These are phyloP conservation scores for Linnemannia schmuckeri DNA, from an alignment of 192 early-diverging fungal genomes.

Conservation along the genomic window DNA sequence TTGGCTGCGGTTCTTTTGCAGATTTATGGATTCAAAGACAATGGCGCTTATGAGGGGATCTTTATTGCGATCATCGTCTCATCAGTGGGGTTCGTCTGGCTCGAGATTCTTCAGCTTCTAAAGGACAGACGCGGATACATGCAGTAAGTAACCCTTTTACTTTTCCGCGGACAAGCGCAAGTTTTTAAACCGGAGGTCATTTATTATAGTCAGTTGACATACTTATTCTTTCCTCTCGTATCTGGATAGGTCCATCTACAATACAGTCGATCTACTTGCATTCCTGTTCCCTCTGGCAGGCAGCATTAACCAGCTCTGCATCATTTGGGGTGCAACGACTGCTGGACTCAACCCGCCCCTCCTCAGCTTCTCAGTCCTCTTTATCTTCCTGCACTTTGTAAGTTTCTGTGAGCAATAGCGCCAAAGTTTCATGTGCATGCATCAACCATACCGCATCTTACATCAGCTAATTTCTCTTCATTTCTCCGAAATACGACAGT, in stretches of 20 bases:
- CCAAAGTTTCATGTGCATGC: too few relatives aligned
- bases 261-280: neutral
- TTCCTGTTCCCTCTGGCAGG: neutral
- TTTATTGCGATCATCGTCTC: neutral
- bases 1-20: constrained; percentile 18
- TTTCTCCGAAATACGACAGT: neutral
- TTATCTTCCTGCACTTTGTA: constrained; percentile 8
- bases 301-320: neutral
- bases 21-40: neutral
- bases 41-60: neutral
- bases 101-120: neutral
- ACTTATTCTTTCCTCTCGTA: neutral
- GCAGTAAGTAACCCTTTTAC: neutral
- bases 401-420: neutral
- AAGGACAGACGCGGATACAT: neutral
- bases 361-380: neutral
- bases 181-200: neutral
- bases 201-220: neutral
- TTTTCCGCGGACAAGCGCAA: neutral
- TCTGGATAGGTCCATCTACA: neutral
- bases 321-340: neutral
- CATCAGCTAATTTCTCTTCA: neutral
- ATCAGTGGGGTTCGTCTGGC: neutral
- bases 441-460: neutral
- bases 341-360: neutral